Base-by-base conservation (phyloP, 176 grass and related monocot genomes). In the Rhynchospora breviuscula region DNA sequence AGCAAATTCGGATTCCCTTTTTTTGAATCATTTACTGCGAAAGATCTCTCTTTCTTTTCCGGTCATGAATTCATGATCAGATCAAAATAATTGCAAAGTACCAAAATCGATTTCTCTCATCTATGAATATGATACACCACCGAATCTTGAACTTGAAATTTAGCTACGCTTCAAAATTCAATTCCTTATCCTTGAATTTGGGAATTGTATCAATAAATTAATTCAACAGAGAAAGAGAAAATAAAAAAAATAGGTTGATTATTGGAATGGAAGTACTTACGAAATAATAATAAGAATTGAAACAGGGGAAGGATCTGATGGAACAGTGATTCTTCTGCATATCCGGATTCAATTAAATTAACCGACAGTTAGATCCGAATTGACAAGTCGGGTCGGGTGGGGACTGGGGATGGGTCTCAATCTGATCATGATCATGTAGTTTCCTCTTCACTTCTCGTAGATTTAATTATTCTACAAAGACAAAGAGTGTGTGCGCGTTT, bases 1-100 rank as follows among this genome's bases (percentile, higher is more conserved):
- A n/a, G n/a, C n/a, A n/a, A n/a, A n/a, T n/a, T n/a, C n/a, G n/a
- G n/a, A n/a, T n/a, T n/a, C n/a, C n/a, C n/a, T n/a, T n/a, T n/a
- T n/a, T n/a, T n/a, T n/a, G n/a, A n/a, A n/a, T n/a, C 59, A 25
- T 25, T 82, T 82, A 48, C 60, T 40, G 62, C 46, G 80, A 82
- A 67, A 82, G 62, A 82, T 82, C 80, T 54, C 33, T 48, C 13
- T 22, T 45, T 17, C 80, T 67, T 82, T 82, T 48, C 17, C 14
- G 67, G 40, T 62, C 17, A 62, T 62, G 12, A 54, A 29, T 29
- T 29, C 26, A 29, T n/a, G n/a, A n/a, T 82, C 80, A 53, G 62
- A 66, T 67, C 26, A 53, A 33, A n/a, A 5, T 48, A 17, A 82
- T 66, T 62, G 9, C 8, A 22, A 61, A 45, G 56, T 59, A 59